A percentile compares a stretch with the other conserved stretches of the same genome.
These are phyloP conservation scores for Penicillium palitans DNA, from an alignment of 2,329 filamentous ascomycete genomes.

Conservation along the genomic window DNA sequence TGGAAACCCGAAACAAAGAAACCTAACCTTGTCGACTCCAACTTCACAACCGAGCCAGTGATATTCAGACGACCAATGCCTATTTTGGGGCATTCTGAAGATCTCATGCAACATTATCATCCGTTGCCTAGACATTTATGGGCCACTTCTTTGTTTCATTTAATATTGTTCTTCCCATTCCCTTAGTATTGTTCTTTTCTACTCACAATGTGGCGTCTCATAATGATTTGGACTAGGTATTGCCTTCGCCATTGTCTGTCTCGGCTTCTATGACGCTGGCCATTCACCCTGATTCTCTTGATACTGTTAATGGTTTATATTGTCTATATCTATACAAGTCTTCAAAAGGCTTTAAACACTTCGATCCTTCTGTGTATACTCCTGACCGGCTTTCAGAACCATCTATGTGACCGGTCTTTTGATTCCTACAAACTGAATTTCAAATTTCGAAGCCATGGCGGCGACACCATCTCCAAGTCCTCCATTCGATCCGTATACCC, in stretches of 20 bases:
- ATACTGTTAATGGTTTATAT: neutral
- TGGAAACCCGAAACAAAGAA: conserved; percentile 3
- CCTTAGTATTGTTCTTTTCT: conserved; percentile 30
- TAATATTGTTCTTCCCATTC: conserved; percentile 28
- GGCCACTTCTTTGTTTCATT: conserved; percentile 10
- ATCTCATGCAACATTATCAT: conserved; percentile 3
- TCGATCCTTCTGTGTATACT: conserved; percentile 1
- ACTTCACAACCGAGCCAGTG: neutral
- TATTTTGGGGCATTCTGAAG: neutral
- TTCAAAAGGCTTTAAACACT: neutral
- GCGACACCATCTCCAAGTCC: conserved; percentile 8
- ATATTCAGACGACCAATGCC: neutral
- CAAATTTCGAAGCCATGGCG: conserved; percentile 7
- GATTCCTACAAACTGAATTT: conserved; percentile 10
- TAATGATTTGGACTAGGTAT: neutral
- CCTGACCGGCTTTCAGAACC: neutral
- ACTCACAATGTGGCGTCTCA: conserved; percentile 1
- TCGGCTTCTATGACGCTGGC: conserved; percentile 20
- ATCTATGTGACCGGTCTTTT: conserved; percentile 4
- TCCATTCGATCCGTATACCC: conserved; percentile 54
- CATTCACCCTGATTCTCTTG: conserved; percentile 13
- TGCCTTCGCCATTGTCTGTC: conserved; percentile 31
- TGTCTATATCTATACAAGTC: neutral
- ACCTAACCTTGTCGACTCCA: neutral
- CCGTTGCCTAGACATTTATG: neutral